Evolutionary conservation across 2,329 filamentous ascomycete species (phyloP).

Genomic region (Pseudogymnoascus sp.): DNA sequence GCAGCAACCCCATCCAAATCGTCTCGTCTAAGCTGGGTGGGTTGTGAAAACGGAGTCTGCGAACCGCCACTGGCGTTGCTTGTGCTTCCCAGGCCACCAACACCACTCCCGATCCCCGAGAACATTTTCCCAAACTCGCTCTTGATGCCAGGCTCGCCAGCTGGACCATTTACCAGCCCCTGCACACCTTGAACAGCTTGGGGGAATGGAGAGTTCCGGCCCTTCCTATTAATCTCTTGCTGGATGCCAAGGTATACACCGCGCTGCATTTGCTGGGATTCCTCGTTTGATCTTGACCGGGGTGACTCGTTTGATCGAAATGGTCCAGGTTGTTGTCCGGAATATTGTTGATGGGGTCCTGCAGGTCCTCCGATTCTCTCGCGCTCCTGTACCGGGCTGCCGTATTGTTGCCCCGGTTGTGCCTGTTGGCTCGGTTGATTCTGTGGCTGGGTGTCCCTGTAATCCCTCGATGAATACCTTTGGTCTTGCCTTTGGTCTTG

Average conservation of each 20-base stretch:
- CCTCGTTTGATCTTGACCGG: constrained; percentile 37
- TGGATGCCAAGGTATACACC: constrained; percentile 67
- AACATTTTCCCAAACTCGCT: constrained; percentile 94
- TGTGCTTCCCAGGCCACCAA: constrained; percentile 46
- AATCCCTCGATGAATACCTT: constrained; percentile 23
- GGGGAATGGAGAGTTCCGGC: constrained; percentile 78
- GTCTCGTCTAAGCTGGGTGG: constrained; percentile 43
- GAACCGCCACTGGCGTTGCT: constrained; percentile 45
- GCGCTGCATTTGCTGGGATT: constrained; percentile 51
- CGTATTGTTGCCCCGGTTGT: constrained; percentile 28
- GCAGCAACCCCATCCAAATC: constrained; percentile 39
- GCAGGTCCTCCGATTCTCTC: constrained; percentile 18
- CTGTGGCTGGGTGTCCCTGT: constrained; percentile 28
- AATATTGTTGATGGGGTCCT: constrained; percentile 29
- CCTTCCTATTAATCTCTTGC: constrained; percentile 74
- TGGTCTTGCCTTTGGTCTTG: constrained; percentile 31
- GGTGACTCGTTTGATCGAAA: constrained; percentile 41
- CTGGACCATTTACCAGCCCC: constrained; percentile 68
- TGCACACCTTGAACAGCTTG: constrained; percentile 93
- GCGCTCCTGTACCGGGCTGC: constrained; percentile 13
- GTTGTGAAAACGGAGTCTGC: constrained; percentile 40
- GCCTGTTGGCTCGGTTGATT: constrained; percentile 30
- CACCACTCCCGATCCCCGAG: constrained; percentile 75
- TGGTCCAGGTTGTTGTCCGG: constrained; percentile 34
- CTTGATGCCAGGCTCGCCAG: constrained; percentile 83